Conservation (phyloP, 2,329 filamentous ascomycete species). For the Daldinia eschscholtzii region DNA sequence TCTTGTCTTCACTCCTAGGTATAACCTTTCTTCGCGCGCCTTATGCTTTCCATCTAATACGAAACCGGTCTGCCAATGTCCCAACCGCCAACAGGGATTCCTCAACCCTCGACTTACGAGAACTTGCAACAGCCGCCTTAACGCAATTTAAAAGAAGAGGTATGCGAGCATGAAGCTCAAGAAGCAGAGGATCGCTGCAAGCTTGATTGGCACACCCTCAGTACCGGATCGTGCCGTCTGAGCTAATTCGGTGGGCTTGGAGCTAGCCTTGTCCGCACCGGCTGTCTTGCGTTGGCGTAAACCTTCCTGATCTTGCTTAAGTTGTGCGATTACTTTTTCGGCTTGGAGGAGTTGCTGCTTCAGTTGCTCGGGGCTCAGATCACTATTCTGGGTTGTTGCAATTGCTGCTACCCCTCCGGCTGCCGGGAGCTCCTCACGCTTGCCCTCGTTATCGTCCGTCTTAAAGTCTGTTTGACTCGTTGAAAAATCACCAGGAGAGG, state of each 20-base stretch:
- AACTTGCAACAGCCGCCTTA: constrained; percentile 28
- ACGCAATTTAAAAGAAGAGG: constrained; percentile 82
- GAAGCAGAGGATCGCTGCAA: constrained; percentile 86
- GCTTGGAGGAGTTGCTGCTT: constrained; percentile 81
- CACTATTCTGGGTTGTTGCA: constrained; percentile 60
- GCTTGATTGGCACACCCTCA: constrained; percentile 87
- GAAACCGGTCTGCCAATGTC: constrained; percentile 9
- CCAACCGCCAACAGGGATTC: constrained; percentile 10
- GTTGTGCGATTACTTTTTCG: constrained; percentile 76
- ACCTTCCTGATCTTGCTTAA: constrained; percentile 76
- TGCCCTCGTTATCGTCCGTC: constrained; percentile 49
- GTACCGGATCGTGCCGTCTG: constrained; percentile 69
- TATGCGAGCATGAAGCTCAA: constrained; percentile 94
- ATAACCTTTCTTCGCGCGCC: constrained; percentile 14
- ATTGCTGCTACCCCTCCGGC: constrained; percentile 59
- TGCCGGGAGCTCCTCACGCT: constrained; percentile 49
- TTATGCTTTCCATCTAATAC: constrained; percentile 17
- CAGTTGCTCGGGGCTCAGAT: constrained; percentile 68
- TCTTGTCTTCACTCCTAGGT: constrained; percentile 11
- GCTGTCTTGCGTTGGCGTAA: constrained; percentile 83
- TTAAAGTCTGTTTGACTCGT: constrained; percentile 53
- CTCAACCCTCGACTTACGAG: constrained; percentile 14
- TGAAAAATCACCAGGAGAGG: constrained; percentile 58
- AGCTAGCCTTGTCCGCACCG: constrained; percentile 61
- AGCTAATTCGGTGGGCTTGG: constrained; percentile 60